Evolutionary conservation across 2,329 filamentous ascomycete genomes (phyloP).

Genomic region (Dactylonectria macrodidyma): DNA sequence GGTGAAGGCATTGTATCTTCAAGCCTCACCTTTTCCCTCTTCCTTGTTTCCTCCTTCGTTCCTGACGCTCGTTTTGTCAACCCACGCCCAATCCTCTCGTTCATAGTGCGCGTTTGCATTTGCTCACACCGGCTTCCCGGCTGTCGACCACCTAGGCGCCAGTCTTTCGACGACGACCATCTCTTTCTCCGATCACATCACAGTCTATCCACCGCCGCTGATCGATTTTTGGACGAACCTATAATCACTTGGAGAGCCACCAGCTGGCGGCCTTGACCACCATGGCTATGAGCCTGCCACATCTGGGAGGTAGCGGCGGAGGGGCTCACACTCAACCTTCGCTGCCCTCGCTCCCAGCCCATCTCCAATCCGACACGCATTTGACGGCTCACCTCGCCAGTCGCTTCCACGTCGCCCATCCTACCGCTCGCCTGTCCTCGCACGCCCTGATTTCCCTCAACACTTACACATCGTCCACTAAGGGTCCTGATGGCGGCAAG

Average conservation of each 20-base stretch:
- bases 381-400: conserved; percentile 87
- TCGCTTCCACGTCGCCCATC: conserved; percentile 92
- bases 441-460: conserved; percentile 94
- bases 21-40: conserved; percentile 35
- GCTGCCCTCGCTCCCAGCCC: conserved; percentile 88
- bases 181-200: conserved; percentile 21
- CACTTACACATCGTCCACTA: conserved; percentile 91
- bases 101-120: conserved; percentile 38
- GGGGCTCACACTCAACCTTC: conserved; percentile 86
- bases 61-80: conserved; percentile 48
- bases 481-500: conserved; percentile 90
- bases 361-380: conserved; percentile 83
- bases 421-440: conserved; percentile 90
- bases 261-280: conserved; percentile 54
- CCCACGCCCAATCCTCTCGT: conserved; percentile 39
- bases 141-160: conserved; percentile 9
- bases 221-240: conserved; percentile 32
- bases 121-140: conserved; percentile 22
- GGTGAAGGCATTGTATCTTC: conserved; percentile 41
- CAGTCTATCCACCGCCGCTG: conserved; percentile 8
- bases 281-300: conserved; percentile 74
- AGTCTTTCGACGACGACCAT: conserved; percentile 27
- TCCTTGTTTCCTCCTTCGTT: conserved; percentile 31
- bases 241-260: conserved; percentile 43
- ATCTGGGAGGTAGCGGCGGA: conserved; percentile 64